A percentile compares a stretch with the other conserved stretches of the same genome.
Evolutionary conservation across 164 flowering plant species (phyloP).

Genomic region (Umbilicus rupestris): DNA sequence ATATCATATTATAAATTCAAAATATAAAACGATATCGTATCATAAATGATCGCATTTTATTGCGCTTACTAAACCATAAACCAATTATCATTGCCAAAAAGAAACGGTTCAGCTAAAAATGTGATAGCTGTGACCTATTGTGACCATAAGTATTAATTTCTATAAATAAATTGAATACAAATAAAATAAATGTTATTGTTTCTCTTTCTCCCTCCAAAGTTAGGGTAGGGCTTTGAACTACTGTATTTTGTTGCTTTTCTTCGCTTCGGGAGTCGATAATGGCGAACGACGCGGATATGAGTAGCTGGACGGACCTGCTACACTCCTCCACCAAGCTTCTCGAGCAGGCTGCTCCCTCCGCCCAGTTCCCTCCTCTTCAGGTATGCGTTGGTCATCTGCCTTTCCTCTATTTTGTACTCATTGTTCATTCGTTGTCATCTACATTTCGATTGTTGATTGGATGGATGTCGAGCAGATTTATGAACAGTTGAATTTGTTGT

Average conservation of each 20-base stretch:
- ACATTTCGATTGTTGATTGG: not conserved
- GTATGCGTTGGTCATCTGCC: constrained; percentile 19
- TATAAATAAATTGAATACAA: not conserved
- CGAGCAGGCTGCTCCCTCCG: constrained; percentile 85
- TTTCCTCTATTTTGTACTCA: not conserved
- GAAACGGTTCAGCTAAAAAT: too few species aligned
- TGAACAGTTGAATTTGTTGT: too few species aligned
- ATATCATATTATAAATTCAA: too few species aligned
- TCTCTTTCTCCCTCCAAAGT: constrained; percentile 3
- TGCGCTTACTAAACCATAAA: too few species aligned
- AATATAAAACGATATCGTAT: too few species aligned
- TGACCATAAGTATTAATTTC: not conserved
- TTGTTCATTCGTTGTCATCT: not conserved
- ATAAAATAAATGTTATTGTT: not conserved
- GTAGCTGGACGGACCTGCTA: constrained; percentile 82
- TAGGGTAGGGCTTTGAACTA: not conserved
- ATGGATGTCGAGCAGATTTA: too few species aligned
- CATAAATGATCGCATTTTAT: too few species aligned
- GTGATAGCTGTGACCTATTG: too few species aligned
- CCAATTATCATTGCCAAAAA: too few species aligned
- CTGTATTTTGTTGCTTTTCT: not conserved
- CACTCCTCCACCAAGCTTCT: constrained; percentile 92
- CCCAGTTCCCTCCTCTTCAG: constrained; percentile 97
- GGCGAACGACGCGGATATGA: constrained; percentile 65
- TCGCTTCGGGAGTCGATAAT: constrained; percentile 14